Evolutionary conservation across 2,329 filamentous ascomycete species (phyloP), one percentile per base, ranked within the genome.

Genomic region (Ilyonectria sp.): DNA sequence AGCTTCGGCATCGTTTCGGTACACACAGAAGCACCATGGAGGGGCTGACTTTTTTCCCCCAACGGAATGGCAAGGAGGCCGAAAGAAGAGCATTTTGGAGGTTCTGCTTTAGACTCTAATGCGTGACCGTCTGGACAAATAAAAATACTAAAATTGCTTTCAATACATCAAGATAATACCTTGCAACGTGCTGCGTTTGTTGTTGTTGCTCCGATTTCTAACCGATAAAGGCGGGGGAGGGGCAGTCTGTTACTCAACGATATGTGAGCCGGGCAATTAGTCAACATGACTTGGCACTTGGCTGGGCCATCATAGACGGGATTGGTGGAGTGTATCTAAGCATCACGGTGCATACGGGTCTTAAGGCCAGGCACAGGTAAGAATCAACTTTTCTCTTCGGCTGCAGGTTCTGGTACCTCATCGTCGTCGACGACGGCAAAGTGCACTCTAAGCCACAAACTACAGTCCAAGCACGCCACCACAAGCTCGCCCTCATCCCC

Each of bases 401-500:
- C 50, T 53, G 54, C 60, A 40, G 35, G 59, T 52, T 69, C 19
- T 69, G 50, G 57, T 59, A 50, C 15, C 19, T 46, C 21, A 4
- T 72, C 63, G 35, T 71, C 70, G 10, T 71, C 85, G 31, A 89
- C 79, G 15, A 90, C 83, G 9, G 87, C 88, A 82, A 92, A 92
- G 57, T 90, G 84, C 43, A 92, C 89, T 63, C 86, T 86, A 58
- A 92, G 77, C 89, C 89, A 92, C 52, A 92, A 81, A 75, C 90
- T 92, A 71, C 90, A 92, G 73, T 91, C 90, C 63, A 84, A 83
- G 74, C 90, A 92, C 11, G 88, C 90, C 46, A 92, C 89, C 77
- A 91, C 83, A 53, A 92, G 78, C 75, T 90, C 88, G 9, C 90
- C 87, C 69, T 87, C 83, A 57, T 88, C 86, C 52, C 83, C 85